Conservation (phyloP, 2,329 filamentous ascomycete species). For the Epichloe uncinata region DNA sequence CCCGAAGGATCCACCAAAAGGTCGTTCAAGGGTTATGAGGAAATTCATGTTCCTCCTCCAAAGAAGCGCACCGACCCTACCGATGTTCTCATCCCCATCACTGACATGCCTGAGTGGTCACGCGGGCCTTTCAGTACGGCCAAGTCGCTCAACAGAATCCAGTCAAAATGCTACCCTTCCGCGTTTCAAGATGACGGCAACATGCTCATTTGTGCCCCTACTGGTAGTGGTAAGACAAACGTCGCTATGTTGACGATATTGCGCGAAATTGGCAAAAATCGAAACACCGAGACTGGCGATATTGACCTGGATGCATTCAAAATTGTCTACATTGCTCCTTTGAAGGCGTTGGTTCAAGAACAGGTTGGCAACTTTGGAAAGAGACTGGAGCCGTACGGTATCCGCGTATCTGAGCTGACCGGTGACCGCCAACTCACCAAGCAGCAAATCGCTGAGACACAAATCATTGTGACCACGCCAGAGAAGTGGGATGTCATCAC, state of each 20-base stretch:
- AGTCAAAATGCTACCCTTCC: slow-evolving; percentile 82
- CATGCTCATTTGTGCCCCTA: slow-evolving; percentile 94
- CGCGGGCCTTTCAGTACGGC: slow-evolving; percentile 72
- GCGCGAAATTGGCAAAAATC: slow-evolving; percentile 92
- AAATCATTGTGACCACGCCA: slow-evolving; percentile 95
- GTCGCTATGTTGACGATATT: slow-evolving; percentile 96
- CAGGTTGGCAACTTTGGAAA: slow-evolving; percentile 97
- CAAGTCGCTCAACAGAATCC: slow-evolving; percentile 84
- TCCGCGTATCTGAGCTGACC: slow-evolving; percentile 88
- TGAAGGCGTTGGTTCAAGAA: slow-evolving; percentile 93
- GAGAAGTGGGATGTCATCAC: slow-evolving; percentile 99
- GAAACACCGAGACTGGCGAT: slow-evolving; percentile 77
- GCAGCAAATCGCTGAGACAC: slow-evolving; percentile 93
- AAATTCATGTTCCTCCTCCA: slow-evolving; percentile 90
- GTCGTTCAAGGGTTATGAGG: slow-evolving; percentile 95
- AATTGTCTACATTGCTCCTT: slow-evolving; percentile 91
- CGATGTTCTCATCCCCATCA: slow-evolving; percentile 70
- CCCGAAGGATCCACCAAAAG: slow-evolving; percentile 92
- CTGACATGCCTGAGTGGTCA: slow-evolving; percentile 87
- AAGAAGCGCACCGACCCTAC: slow-evolving; percentile 73
- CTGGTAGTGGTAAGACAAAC: slow-evolving; percentile 95
- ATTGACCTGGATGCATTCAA: slow-evolving; percentile 96
- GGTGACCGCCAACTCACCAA: slow-evolving; percentile 97
- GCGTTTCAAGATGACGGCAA: slow-evolving; percentile 93
- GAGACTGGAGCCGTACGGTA: slow-evolving; percentile 78